Evolutionary conservation across 176 grass and related monocot genomes (phyloP), one percentile per base, ranked within the genome.

Genomic region (Phragmites australis): DNA sequence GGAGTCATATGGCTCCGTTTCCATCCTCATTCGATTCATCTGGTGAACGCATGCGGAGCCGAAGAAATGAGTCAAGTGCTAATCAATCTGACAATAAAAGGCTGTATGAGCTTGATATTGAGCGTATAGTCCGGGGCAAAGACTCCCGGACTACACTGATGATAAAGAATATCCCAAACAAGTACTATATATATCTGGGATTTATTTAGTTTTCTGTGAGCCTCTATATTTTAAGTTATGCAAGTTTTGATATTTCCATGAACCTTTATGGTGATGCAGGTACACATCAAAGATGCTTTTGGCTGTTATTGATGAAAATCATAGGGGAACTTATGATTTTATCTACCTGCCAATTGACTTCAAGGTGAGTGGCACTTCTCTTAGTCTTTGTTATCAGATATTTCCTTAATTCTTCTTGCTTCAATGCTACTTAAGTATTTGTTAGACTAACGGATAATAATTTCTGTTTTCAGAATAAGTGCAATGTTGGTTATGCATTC

Each of bases 141-240:
- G 92, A 97, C 74, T 65, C 85, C 50, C 76, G 94, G 14, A 97
- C 94, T 47, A 97, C 94, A 52, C 78, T 97, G 66, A 97, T 97
- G 94, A 94, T 97, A 73, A 97, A 97, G 80, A 97, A 97, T 70
- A 97, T 97, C 60, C 94, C 94, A 56, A 97, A 97, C 78, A 97
- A 97, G 94, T 97, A 92, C 48, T n/a, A n/a, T n/a, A n/a, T n/a
- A 83, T 74, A 25, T 41, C 34, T 70, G 21, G 65, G 60, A 77
- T 75, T 78, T 54, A 49, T 58, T 57, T 27, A 49, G 63, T 67
- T 88, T 44, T 81, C 65, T 93, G 74, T 84, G 59, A 67, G 8
- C 45, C 6, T 79, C 61, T 81, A 18, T 76, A 32, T 61, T 76
- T 81, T 3, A 70, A 77, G 14, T 27, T 56, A 82, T 54, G n/a